These are phyloP conservation scores for Paramarasmius palmivorus DNA, from an alignment of 1,284 basidiomycete genomes.

Conservation along the genomic window DNA sequence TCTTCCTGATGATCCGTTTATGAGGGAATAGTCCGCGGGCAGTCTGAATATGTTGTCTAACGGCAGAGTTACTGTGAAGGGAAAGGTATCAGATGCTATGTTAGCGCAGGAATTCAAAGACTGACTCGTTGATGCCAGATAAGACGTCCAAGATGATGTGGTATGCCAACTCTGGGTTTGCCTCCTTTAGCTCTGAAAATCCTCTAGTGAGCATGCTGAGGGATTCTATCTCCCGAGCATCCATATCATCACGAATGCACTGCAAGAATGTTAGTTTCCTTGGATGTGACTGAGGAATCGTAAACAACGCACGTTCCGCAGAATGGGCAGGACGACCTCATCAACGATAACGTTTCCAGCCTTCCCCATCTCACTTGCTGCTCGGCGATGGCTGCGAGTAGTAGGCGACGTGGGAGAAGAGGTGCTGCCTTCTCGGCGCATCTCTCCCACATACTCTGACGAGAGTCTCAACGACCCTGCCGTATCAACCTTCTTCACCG, in stretches of 20 bases:
- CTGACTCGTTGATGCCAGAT: constrained; percentile 89
- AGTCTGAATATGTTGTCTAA: constrained; percentile 79
- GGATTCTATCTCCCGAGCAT: constrained; percentile 85
- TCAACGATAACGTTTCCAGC: constrained; percentile 77
- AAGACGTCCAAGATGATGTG: constrained; percentile 86
- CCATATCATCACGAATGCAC: constrained; percentile 82
- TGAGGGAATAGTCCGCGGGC: constrained; percentile 73
- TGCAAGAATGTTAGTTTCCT: constrained; percentile 31
- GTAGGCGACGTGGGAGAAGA: constrained; percentile 51
- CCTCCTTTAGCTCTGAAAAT: constrained; percentile 80
- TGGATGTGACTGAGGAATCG: neutral
- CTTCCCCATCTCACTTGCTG: constrained; percentile 55
- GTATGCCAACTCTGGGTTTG: constrained; percentile 84
- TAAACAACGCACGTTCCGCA: constrained; percentile 57
- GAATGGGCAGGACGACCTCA: constrained; percentile 77
- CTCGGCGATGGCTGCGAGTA: constrained; percentile 39
- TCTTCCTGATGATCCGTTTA: constrained; percentile 74
- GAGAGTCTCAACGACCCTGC: constrained; percentile 78
- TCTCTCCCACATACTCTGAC: constrained; percentile 77
- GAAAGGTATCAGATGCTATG: constrained; percentile 10
- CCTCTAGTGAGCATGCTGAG: constrained; percentile 88
- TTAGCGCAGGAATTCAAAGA: constrained; percentile 18
- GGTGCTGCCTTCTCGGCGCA: constrained; percentile 53
- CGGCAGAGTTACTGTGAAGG: constrained; percentile 59
- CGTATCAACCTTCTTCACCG: constrained; percentile 89